Conservation (phyloP, 306 rosid genomes). For the Pueraria montana region DNA sequence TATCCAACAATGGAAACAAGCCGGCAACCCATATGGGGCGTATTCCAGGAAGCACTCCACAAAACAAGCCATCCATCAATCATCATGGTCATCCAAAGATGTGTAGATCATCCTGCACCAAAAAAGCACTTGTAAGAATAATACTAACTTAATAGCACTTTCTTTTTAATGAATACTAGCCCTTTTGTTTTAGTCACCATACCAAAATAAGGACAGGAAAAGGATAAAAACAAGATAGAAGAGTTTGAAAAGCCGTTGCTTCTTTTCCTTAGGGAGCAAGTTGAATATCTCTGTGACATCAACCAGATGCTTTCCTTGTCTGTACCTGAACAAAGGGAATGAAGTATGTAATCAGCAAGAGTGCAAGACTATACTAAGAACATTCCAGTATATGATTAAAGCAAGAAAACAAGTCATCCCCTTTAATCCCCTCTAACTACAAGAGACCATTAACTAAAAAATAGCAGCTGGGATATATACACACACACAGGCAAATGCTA, state of each 20-base stretch:
- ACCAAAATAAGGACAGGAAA: slow-evolving; percentile 95
- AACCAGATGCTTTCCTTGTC: slow-evolving; percentile 67
- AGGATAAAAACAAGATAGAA: slow-evolving; percentile 77
- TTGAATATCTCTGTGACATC: slow-evolving; percentile 99
- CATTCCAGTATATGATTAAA: slow-evolving; percentile 21
- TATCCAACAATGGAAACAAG: slow-evolving; percentile 42
- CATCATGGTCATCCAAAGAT: slow-evolving; percentile 78
- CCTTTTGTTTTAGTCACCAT: slow-evolving; percentile 40
- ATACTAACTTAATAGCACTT: slow-evolving; percentile 29
- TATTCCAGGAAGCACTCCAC: slow-evolving; percentile 43
- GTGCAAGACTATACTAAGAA: slow-evolving; percentile 29
- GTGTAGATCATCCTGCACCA: slow-evolving; percentile 85
- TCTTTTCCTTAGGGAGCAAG: slow-evolving; percentile 83
- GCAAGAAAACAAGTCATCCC: slow-evolving; percentile 23
- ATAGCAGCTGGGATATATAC: neutral
- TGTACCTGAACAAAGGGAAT: slow-evolving; percentile 63
- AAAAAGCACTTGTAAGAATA: slow-evolving; percentile 35
- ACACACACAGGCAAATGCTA: neutral
- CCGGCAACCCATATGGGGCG: slow-evolving; percentile 35
- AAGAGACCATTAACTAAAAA: slow-evolving; percentile 19
- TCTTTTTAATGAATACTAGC: neutral
- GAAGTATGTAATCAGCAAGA: slow-evolving; percentile 25
- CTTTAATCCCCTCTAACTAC: slow-evolving; percentile 1
- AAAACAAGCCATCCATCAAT: slow-evolving; percentile 49
- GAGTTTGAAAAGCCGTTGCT: slow-evolving; percentile 90